Evolutionary conservation across 345 rosid genomes (phyloP).

Genomic region (Salix brachista): DNA sequence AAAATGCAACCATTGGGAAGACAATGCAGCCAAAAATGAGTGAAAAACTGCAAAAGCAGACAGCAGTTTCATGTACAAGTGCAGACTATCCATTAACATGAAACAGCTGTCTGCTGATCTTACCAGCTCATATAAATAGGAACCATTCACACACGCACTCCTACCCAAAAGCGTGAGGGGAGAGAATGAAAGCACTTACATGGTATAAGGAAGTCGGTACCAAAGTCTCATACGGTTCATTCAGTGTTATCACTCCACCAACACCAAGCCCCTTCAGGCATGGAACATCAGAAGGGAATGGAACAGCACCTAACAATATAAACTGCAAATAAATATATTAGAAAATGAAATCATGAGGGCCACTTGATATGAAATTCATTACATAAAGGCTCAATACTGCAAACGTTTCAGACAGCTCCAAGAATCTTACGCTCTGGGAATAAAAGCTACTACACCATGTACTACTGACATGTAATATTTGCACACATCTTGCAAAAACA

Average conservation of each 20-base stretch:
- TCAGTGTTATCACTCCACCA: constrained; percentile 29
- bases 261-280: constrained; percentile 31
- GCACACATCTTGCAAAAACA: neutral
- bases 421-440: neutral
- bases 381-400: neutral
- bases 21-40: neutral
- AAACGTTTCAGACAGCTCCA: neutral
- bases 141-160: neutral
- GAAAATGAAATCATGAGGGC: neutral
- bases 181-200: constrained; percentile 15
- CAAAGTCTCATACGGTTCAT: constrained; percentile 32
- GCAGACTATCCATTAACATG: neutral
- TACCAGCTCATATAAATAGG: neutral
- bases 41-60: neutral
- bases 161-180: neutral
- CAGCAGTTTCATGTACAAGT: neutral
- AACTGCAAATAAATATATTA: constrained; percentile 12
- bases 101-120: neutral
- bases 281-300: constrained; percentile 34
- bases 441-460: neutral
- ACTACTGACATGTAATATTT: neutral
- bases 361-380: neutral
- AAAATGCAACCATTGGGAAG: neutral
- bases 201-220: constrained; percentile 30
- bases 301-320: constrained; percentile 35